A percentile compares a stretch with the other conserved stretches of the same genome.
Conservation (phyloP, 1,139 yeast genomes). For the Taiozyma sp. region DNA sequence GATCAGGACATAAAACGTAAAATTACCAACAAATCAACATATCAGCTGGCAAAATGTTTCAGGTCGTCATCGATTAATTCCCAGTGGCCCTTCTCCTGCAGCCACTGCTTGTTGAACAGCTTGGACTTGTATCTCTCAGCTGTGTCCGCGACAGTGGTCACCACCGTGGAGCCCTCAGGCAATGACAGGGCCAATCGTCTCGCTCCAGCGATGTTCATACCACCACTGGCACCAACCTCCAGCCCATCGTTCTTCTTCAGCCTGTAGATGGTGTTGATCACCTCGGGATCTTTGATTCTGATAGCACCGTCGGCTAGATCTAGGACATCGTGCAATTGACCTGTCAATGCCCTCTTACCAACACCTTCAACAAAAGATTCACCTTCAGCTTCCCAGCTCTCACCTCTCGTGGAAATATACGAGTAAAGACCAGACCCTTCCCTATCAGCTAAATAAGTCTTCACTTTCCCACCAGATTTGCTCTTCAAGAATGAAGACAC, state of each 20-base stretch:
- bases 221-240: constrained; percentile 85
- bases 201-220: constrained; percentile 81
- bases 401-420: constrained; percentile 66
- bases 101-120: constrained; percentile 73
- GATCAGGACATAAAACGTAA: neutral
- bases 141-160: constrained; percentile 80
- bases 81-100: constrained; percentile 61
- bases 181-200: constrained; percentile 60
- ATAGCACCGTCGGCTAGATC: constrained; percentile 64
- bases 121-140: constrained; percentile 87
- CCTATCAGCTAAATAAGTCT: constrained; percentile 79
- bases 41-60: constrained; percentile 20
- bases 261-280: constrained; percentile 77
- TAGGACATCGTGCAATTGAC: constrained; percentile 69
- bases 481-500: constrained; percentile 69
- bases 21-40: neutral
- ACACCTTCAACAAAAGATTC: constrained; percentile 91
- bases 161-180: constrained; percentile 83
- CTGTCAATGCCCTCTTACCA: constrained; percentile 91
- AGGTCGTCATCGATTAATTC: constrained; percentile 66
- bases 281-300: constrained; percentile 58
- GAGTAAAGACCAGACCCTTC: constrained; percentile 88
- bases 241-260: constrained; percentile 85
- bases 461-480: constrained; percentile 50
- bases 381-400: constrained; percentile 61